These are phyloP conservation scores for Hypoxylon sp. DNA, from an alignment of 2,329 filamentous ascomycete species.

Conservation along the genomic window DNA sequence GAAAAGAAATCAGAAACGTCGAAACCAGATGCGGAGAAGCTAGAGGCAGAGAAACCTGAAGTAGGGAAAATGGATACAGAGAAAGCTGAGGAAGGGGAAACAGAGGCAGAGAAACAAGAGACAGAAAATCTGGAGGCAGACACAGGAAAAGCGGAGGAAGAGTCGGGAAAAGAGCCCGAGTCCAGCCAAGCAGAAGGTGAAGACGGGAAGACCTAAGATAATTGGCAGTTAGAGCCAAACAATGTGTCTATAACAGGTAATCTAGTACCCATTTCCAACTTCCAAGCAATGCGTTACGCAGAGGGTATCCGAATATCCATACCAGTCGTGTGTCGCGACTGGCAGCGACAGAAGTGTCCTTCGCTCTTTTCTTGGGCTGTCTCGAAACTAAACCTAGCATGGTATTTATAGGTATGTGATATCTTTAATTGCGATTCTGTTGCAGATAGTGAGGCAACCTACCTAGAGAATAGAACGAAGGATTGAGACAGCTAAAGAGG, in stretches of 20 bases:
- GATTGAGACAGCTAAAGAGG: background rate
- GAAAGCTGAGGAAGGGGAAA: background rate
- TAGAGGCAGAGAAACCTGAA: background rate
- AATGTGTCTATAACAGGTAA: background rate
- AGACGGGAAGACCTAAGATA: slow-evolving; percentile 14
- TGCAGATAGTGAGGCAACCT: background rate
- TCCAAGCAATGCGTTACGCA: background rate
- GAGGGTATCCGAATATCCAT: too few species aligned
- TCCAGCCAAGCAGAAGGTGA: slow-evolving; percentile 14
- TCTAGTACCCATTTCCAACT: background rate
- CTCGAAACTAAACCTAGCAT: background rate
- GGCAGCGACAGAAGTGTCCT: background rate
- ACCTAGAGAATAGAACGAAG: background rate
- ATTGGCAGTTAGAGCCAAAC: background rate
- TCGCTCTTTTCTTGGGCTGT: background rate
- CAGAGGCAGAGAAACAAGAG: background rate
- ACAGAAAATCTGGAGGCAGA: background rate
- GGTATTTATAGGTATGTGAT: background rate
- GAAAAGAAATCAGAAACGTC: background rate
- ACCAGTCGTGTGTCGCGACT: too few species aligned
- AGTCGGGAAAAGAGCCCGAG: slow-evolving; percentile 13
- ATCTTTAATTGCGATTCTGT: background rate
- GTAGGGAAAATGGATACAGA: background rate
- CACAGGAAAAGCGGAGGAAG: background rate
- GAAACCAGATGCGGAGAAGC: background rate